Percentiles rank a stretch among this genome's conserved stretches.
Evolutionary conservation across 2,329 filamentous ascomycete genomes (phyloP).

Genomic region (Massarina eburnea): DNA sequence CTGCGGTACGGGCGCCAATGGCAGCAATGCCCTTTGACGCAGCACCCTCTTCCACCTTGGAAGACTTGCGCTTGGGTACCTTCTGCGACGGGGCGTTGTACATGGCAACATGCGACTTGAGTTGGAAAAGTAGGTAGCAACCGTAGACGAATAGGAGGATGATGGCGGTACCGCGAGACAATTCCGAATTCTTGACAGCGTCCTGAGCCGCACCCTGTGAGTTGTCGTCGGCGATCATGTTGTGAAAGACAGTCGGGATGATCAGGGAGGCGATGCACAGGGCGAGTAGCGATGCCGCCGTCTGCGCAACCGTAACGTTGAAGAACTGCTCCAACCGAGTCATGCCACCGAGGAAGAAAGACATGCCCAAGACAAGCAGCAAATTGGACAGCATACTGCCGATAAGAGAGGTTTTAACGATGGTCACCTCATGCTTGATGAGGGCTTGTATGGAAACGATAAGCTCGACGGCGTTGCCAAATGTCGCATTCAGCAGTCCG

Average conservation of each 20-base stretch:
- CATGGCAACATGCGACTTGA: constrained; percentile 78
- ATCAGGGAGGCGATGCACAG: constrained; percentile 80
- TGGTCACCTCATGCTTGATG: constrained; percentile 70
- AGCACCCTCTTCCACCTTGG: constrained; percentile 53
- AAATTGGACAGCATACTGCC: constrained; percentile 91
- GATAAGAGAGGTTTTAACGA: constrained; percentile 90
- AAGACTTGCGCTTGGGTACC: constrained; percentile 59
- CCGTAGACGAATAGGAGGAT: constrained; percentile 83
- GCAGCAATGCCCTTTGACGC: constrained; percentile 53
- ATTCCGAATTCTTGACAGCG: constrained; percentile 32
- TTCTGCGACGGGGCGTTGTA: constrained; percentile 83
- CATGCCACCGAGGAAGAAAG: constrained; percentile 84
- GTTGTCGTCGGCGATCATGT: constrained; percentile 29
- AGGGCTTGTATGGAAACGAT: constrained; percentile 88
- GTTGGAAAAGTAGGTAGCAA: constrained; percentile 85
- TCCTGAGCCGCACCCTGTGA: constrained; percentile 16
- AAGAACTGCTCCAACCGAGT: constrained; percentile 82
- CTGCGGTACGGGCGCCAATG: constrained; percentile 56
- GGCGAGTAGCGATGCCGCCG: constrained; percentile 77
- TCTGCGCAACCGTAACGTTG: constrained; percentile 90
- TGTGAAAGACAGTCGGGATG: constrained; percentile 79
- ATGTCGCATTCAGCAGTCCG: constrained; percentile 85
- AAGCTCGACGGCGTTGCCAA: constrained; percentile 87
- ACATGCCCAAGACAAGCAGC: constrained; percentile 86
- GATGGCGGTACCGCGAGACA: constrained; percentile 72